Base-by-base conservation (phyloP, 352 stramenopile species). In the Phytophthora tentaculata region DNA sequence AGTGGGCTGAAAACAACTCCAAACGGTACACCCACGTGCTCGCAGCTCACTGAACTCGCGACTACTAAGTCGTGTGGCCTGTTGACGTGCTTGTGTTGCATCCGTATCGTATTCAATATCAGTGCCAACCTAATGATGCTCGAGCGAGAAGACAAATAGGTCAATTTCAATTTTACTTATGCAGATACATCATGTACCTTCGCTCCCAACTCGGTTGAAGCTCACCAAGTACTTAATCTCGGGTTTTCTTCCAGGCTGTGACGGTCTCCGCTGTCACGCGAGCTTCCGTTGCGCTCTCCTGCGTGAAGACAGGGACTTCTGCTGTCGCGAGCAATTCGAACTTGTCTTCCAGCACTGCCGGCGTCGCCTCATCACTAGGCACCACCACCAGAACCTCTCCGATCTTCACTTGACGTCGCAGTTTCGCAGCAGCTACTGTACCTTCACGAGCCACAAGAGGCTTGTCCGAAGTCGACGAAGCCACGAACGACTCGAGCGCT, bases 361-460 rank as follows among this genome's bases (percentile, higher is more conserved):
- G 43, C 22, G 75, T 76, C 12, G 75, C 78, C 37, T 74, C 61
- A 29, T 85, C 71, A 24, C 52, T 64, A 19, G 77, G 73, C 16
- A 92, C 67, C 48, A 89, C 80, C 35, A 91, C 79, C 62, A 90
- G 69, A 51, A 87, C 71, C 37, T 88, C 73, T n/a, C 80, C 79
- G 3, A 37, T 59, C 35, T 80, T 71, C 39, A 91, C 69, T 67
- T 88, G 75, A 57, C 82, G 77, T 62, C 86, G 76, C 44, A 91
- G 68, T 28, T 81, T 67, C 13, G 73, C 58, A 55, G 72, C 81
- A 41, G 73, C 77, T 6, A 85, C 59, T 8, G 76, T 72, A 24
- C 75, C 84, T 50, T 76, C 79, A 24, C 80, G 78, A 23, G 86
- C 74, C 43, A 71, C 51, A 43, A 65, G 50, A 35, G 47, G 73